Base-by-base conservation (phyloP, 805 yeast genomes). In the Hanseniaspora nectarophila region DNA sequence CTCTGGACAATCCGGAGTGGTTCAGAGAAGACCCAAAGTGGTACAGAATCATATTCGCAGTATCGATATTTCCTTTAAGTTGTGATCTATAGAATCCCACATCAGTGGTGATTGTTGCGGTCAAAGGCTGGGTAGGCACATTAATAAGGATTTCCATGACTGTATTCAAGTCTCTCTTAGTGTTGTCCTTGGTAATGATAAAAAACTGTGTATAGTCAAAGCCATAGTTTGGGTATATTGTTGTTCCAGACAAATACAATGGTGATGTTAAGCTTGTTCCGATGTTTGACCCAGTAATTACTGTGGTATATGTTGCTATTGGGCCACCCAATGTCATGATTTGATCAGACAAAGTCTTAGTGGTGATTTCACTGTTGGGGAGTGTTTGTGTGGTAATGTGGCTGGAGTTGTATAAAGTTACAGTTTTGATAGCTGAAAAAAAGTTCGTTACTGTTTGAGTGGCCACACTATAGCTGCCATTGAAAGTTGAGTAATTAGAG, bases 331-430 rank as follows among this genome's bases (percentile, higher is more conserved):
- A 15, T 6, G 53, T 49, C 35, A 49, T n/a, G 13, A 49, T 49
- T 21, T 49, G 53, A 20, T 32, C 39, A 3, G 51, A 47, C 20
- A 47, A 34, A n/a, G 51, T 47, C 28, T 40, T 40, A 16, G 51
- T 49, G 18, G 53, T 49, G 2, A 49, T 20, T 10, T 26, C 31
- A 26, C 45, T 42, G 46, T 49, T 49, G 46, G 53, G 46, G 53
- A 49, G 53, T 21, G 53, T 49, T 42, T 49, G 53, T 2, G 53
- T 49, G 7, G 53, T 42, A 4, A 49, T 46, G 13, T 49, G 40
- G 18, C 43, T 49, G 13, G 23, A 16, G 18, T 40, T 42, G 16
- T 42, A 24, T 32, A 49, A 20, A 9, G 53, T 49, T 33, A 49
- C 28, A 13, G 53, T 49, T 28, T 49, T 9, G 6, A 49, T 24